Conservation (phyloP, 768 basidiomycete species). For the Suillus fuscotomentosus region DNA sequence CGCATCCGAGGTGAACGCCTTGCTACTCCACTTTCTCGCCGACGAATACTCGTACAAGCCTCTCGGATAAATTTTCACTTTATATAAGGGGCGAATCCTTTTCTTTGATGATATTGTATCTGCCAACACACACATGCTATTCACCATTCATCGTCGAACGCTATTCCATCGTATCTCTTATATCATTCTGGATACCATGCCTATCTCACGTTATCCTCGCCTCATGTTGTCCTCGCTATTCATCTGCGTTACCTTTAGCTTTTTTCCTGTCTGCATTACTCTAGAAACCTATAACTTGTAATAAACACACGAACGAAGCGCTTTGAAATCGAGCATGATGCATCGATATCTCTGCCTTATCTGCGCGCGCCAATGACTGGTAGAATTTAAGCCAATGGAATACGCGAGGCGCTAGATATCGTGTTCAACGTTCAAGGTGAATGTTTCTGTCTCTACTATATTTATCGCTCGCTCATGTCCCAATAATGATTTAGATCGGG, state of each 20-base stretch:
- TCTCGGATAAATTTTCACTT: too few relatives aligned
- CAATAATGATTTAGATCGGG: too few relatives aligned
- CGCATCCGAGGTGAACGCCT: conserved; percentile 27
- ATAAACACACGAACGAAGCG: not conserved
- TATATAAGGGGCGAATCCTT: not conserved
- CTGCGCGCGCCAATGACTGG: not conserved
- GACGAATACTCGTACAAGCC: not conserved
- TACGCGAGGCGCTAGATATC: too few relatives aligned
- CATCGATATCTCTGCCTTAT: not conserved
- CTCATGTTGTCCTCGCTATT: not conserved
- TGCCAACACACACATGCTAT: not conserved
- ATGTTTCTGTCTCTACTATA: too few relatives aligned
- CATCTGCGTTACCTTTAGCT: not conserved
- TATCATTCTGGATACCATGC: not conserved
- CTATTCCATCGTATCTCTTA: not conserved
- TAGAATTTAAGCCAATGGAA: too few relatives aligned
- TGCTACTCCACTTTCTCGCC: conserved; percentile 25
- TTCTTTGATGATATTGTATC: not conserved
- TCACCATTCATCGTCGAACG: not conserved
- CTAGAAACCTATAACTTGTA: not conserved
- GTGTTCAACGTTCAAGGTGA: too few relatives aligned
- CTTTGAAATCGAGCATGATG: not conserved
- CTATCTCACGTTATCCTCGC: not conserved
- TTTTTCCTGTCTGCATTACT: not conserved
- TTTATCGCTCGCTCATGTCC: too few relatives aligned